Conservation (phyloP, 768 basidiomycete genomes). For the Guyanaporus albipodus region DNA sequence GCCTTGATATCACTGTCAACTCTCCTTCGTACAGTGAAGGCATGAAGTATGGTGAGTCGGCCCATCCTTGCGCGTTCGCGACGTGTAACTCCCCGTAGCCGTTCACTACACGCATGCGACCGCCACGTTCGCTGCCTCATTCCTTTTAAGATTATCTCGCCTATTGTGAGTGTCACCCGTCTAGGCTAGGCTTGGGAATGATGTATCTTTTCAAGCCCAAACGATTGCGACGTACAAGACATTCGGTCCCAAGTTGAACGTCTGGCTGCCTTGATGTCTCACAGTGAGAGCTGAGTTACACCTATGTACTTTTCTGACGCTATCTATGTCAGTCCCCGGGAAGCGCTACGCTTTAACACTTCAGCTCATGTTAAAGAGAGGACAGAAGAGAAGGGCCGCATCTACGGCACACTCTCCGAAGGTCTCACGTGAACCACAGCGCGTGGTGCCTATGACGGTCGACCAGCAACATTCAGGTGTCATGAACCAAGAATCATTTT, state of each 20-base stretch:
- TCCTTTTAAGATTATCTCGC: constrained; percentile 80
- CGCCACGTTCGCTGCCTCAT: constrained; percentile 90
- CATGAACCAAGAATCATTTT: constrained; percentile 47
- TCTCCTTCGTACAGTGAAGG: constrained; percentile 84
- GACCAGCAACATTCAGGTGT: constrained; percentile 38
- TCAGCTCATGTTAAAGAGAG: constrained; percentile 82
- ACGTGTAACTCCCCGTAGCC: constrained; percentile 39
- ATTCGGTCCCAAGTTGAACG: constrained; percentile 77
- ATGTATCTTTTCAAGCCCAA: constrained; percentile 51
- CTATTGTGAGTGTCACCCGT: constrained; percentile 63
- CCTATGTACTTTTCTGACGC: constrained; percentile 5
- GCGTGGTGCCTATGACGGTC: constrained; percentile 43
- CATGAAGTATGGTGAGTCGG: constrained; percentile 77
- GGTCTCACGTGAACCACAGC: constrained; percentile 50
- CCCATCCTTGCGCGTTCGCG: background rate
- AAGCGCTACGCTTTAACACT: constrained; percentile 90
- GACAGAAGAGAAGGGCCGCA: constrained; percentile 53
- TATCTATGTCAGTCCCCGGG: constrained; percentile 71
- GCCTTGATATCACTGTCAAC: constrained; percentile 81
- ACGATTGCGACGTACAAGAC: constrained; percentile 72
- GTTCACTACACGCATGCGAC: constrained; percentile 92
- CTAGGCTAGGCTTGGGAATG: background rate
- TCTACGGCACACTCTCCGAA: constrained; percentile 62
- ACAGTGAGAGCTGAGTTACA: constrained; percentile 49
- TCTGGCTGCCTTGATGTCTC: constrained; percentile 69